Base-by-base conservation (phyloP, 2,329 filamentous ascomycete species). In the Pseudocercospora fijiensis region DNA sequence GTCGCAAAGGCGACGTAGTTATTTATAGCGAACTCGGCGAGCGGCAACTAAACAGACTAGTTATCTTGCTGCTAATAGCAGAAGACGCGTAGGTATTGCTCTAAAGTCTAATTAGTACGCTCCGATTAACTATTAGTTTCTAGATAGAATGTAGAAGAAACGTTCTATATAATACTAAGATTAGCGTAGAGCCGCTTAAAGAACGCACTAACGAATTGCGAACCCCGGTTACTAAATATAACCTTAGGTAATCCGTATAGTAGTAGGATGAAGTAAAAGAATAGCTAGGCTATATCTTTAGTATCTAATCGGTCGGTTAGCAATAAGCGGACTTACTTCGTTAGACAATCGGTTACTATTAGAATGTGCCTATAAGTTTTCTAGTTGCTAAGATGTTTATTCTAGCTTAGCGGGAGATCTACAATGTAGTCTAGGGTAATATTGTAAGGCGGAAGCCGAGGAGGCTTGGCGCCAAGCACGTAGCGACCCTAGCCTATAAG, bases 61-160 rank as follows among this genome's bases (percentile, higher is more conserved):
- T 61, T 20, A 13, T 53, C 27, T 16, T 61, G 43, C 6, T 52
- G 37, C 20, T 61, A 13, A 13, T n/a, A 30, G 43, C 43, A 60
- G 27, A 30, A 43, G 22, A 52, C 7, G 13, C 27, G 27, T 7
- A 60, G 28, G 37, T n/a, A n/a, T n/a, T n/a, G n/a, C n/a, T n/a
- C n/a, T n/a, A n/a, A n/a, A n/a, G n/a, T n/a, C n/a, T n/a, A 37
- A 22, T 57, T 57, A 24, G 53, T 28, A 8, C 33, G 4, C 22
- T 57, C 28, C 5, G 27, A 30, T 22, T 57, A 37, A 18, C 53
- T 37, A 37, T 57, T 28, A n/a, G 28, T 57, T 41, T 57, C 52
- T 56, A 28, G 7, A n/a, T 26, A 56, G 26, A 28, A 56, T 22
- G 11, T 56, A 30, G 22, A 10, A 24, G 16, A 56, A 28, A 56